These are phyloP conservation scores for Microcos paniculata DNA, from an alignment of 345 rosid genomes.

Conservation along the genomic window DNA sequence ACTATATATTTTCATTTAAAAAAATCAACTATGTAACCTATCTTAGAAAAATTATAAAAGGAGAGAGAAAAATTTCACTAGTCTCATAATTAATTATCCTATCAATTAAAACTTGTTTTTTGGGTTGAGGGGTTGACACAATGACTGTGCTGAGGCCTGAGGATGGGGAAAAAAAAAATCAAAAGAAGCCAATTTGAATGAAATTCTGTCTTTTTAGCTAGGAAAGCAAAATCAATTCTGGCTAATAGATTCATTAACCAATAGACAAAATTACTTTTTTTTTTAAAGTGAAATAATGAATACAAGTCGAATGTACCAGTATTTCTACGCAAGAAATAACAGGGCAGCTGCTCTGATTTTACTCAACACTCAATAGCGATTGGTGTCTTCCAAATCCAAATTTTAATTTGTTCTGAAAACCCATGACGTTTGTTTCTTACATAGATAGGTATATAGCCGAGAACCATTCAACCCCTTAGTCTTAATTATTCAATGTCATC, in stretches of 20 bases:
- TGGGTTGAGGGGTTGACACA: background rate
- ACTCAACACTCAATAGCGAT: background rate
- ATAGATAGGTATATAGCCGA: slow-evolving; percentile 13
- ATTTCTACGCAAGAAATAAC: no score
- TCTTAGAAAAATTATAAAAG: background rate
- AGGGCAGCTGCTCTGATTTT: background rate
- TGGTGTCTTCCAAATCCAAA: background rate
- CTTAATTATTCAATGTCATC: background rate
- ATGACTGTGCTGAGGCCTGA: background rate
- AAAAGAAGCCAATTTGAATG: background rate
- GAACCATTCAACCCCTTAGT: slow-evolving; percentile 9
- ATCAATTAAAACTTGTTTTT: background rate
- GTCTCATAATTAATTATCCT: background rate
- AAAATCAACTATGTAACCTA: background rate
- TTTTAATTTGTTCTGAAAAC: slow-evolving; percentile 15
- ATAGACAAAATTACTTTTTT: background rate
- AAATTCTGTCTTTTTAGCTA: background rate
- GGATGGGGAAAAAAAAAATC: background rate
- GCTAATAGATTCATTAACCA: background rate
- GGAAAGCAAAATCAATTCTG: no score
- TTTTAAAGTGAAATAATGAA: no score
- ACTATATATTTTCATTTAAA: no score
- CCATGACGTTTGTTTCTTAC: background rate
- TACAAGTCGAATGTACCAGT: no score
- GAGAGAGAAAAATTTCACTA: background rate